Percentiles rank a stretch among this genome's conserved stretches.
phyloP scores from a whole-genome alignment of 225 moss, liverwort and hornwort genomes.

The Polytrichum formosum region DNA sequence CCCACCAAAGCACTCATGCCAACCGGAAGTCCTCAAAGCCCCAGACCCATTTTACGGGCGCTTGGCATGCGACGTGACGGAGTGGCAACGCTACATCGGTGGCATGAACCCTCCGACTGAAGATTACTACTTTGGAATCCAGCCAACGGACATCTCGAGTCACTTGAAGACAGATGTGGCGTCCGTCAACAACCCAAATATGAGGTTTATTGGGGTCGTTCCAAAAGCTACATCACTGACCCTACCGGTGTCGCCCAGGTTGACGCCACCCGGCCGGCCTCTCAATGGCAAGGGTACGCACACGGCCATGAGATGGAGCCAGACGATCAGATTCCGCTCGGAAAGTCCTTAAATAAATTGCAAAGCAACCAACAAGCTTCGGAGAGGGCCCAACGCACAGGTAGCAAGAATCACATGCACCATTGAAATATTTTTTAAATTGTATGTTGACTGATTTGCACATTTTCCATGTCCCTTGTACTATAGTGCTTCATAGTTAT shows the following conservation, averaged over 20 bases:
- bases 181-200: background rate
- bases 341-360: constrained; percentile 4
- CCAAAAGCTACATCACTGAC: constrained; percentile 9
- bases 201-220: constrained; percentile 1
- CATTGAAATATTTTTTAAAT: too few species aligned
- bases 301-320: constrained; percentile 3
- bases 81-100: constrained; percentile 3
- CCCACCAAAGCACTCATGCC: constrained; percentile 11
- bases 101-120: constrained; percentile 4
- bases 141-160: constrained; percentile 6
- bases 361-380: background rate
- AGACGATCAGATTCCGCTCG: constrained; percentile 9
- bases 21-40: background rate
- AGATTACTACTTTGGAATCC: constrained; percentile 7
- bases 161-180: constrained; percentile 2
- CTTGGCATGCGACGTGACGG: constrained; percentile 7
- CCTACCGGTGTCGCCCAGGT: constrained; percentile 5
- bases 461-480: too few species aligned
- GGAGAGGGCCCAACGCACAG: constrained; percentile 2
- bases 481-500: too few species aligned
- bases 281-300: constrained; percentile 4
- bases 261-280: constrained; percentile 7
- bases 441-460: too few species aligned
- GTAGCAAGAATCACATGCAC: background rate
- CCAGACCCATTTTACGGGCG: constrained; percentile 7